Evolutionary conservation across 208 protist species (phyloP), one percentile per base, ranked within the genome.

Genomic region (Giardia duodenalis): DNA sequence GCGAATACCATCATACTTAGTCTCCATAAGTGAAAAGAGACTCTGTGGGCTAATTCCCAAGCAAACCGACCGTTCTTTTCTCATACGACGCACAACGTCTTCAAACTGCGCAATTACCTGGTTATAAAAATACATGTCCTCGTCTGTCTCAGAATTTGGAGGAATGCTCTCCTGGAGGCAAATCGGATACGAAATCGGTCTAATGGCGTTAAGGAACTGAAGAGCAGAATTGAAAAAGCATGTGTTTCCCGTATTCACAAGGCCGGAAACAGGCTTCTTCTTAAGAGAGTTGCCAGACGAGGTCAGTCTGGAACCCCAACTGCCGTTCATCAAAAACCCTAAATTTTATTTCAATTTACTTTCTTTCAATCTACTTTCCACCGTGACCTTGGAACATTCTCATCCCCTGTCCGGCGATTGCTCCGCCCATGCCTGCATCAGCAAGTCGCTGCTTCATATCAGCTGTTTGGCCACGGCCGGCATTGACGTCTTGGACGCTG

Each of bases 381-480:
- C 19, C 57, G 57, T 76, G 10, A 30, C 57, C 57, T 30, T 76
- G 57, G 57, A 76, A 76, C 57, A 76, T 76, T 30, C 30, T 76
- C 86, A 45, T 89, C 42, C 86, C 86, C 4, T 89, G 19, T 19
- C 86, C 42, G 4, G 19, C 86, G 42, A 89, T 44, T n/a, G 86
- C 4, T 46, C 4, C 19, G 2, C n/a, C 47, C 46, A 87, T 1
- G 67, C 92, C 92, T 39, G 67, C 90, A 46, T 30, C 46, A 46
- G 44, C 92, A 39, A 92, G 22, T 19, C 46, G 19, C 3, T 76
- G 47, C 67, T 86, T 87, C 92, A 92, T 93, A 2, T 67, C 42
- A 19, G 4, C 67, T 3, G 67, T 92, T 39, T 48, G 10, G 22
- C 42, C 76, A 0, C 43, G 67, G 98, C 97, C 0, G 96, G 97